phyloP scores from a whole-genome alignment of 495 filamentous ascomycete genomes.

The Aspergillus baeticus region DNA sequence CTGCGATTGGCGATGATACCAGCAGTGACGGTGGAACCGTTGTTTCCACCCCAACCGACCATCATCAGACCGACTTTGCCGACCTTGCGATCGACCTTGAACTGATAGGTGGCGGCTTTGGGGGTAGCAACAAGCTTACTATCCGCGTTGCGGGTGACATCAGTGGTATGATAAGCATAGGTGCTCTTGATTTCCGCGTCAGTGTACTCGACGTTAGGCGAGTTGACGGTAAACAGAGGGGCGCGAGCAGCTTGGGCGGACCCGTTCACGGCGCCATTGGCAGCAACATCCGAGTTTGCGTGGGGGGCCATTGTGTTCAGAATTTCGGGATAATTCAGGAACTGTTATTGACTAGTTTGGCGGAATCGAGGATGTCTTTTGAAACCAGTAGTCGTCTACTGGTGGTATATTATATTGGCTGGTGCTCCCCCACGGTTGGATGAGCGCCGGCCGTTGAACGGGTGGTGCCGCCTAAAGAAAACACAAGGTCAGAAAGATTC shows the following conservation, averaged over 20 bases:
- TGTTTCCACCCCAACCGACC: slow-evolving; percentile 98
- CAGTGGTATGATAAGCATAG: slow-evolving; percentile 95
- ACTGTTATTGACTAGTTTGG: slow-evolving; percentile 17
- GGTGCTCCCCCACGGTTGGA: slow-evolving; percentile 83
- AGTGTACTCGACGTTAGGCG: slow-evolving; percentile 90
- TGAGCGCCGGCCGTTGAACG: slow-evolving; percentile 96
- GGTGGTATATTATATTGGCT: slow-evolving; percentile 71
- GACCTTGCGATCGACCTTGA: slow-evolving; percentile 93
- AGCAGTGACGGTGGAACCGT: slow-evolving; percentile 94
- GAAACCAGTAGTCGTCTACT: slow-evolving; percentile 33
- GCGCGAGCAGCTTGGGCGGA: slow-evolving; percentile 49
- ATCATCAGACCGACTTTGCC: slow-evolving; percentile 96
- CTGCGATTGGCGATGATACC: slow-evolving; percentile 96
- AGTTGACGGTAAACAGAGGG: slow-evolving; percentile 80
- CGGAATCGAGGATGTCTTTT: slow-evolving; percentile 15
- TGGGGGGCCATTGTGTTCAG: slow-evolving; percentile 83
- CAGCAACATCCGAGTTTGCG: slow-evolving; percentile 62
- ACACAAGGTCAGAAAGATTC: slow-evolving; percentile 19
- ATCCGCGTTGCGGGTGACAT: slow-evolving; percentile 66
- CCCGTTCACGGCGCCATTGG: slow-evolving; percentile 73
- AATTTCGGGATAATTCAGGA: slow-evolving; percentile 25
- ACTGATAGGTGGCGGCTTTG: slow-evolving; percentile 88
- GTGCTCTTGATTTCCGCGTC: slow-evolving; percentile 85
- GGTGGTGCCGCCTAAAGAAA: slow-evolving; percentile 77
- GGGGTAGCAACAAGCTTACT: slow-evolving; percentile 83